Conservation (phyloP, 345 rosid genomes). For the rapeseed (Brassica napus) region Da-Ae NC_063450.1:54564501-54565000, state of each 20-base stretch:
- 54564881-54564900: neutral
- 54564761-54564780: neutral
- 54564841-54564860: neutral
- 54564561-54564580: neutral
- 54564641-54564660: neutral
- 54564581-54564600: neutral
- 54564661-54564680: neutral
- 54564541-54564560: neutral
- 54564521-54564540: neutral
- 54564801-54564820: neutral
- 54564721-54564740: neutral
- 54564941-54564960: neutral
- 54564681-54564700: neutral
- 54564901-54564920: conserved; percentile 5
- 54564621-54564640: neutral
- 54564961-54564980: neutral
- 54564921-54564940: neutral
- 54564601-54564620: neutral
- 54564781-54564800: neutral
- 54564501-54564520: neutral
- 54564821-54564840: neutral
- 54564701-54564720: neutral
- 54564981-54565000: neutral
- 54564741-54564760: neutral
- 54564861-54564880: neutral